A percentile compares a stretch with the other conserved stretches of the same genome.
Evolutionary conservation across 345 rosid species (phyloP).

Genomic region (Acer negundo): DNA sequence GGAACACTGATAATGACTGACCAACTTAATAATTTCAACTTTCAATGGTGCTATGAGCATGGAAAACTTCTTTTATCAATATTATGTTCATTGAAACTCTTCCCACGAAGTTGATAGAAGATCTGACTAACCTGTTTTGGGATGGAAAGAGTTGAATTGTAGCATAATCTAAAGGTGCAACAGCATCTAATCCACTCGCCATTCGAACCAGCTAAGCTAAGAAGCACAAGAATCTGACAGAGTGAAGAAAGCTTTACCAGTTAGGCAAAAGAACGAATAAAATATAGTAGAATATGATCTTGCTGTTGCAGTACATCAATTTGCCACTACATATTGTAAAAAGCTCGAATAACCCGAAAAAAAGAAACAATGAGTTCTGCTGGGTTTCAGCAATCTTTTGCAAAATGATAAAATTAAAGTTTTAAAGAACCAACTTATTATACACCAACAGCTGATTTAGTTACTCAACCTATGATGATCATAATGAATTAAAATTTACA

Average conservation of each 20-base stretch:
- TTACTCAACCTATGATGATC: background rate
- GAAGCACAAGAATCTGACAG: slow-evolving; percentile 18
- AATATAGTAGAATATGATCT: background rate
- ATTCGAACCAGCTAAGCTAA: slow-evolving; percentile 25
- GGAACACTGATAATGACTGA: background rate
- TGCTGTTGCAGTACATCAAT: background rate
- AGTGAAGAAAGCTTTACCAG: background rate
- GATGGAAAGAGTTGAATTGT: slow-evolving; percentile 49
- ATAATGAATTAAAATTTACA: background rate
- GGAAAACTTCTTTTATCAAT: background rate
- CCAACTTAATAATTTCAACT: background rate
- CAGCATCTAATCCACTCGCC: slow-evolving; percentile 42
- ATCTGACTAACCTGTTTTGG: slow-evolving; percentile 40
- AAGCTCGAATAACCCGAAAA: background rate
- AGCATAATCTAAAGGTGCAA: slow-evolving; percentile 49
- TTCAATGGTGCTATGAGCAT: background rate
- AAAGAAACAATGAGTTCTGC: background rate
- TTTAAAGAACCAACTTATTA: background rate
- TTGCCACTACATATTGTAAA: background rate
- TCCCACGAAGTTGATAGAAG: background rate
- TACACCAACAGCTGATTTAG: background rate
- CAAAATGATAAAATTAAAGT: background rate
- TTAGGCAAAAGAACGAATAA: background rate
- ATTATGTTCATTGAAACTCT: background rate
- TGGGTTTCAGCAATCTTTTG: background rate